A percentile compares a stretch with the other conserved stretches of the same genome.
Conservation (phyloP, 2,329 filamentous ascomycete genomes). For the Periconia sp. region DNA sequence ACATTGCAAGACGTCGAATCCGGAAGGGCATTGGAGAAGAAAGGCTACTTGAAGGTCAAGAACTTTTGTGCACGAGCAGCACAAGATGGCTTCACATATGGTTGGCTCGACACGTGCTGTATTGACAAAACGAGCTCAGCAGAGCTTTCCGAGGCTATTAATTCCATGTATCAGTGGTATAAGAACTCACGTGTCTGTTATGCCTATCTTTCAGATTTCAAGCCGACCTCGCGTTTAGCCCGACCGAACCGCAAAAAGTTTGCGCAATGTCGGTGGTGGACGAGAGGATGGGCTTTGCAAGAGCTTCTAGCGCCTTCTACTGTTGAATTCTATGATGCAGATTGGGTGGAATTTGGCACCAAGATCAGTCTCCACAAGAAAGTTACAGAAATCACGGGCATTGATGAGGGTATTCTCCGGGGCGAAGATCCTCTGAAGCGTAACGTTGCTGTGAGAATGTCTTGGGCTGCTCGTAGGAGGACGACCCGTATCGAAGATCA, state of each 20-base stretch:
- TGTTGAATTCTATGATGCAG: constrained; percentile 11
- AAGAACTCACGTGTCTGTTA: constrained; percentile 2
- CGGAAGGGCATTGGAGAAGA: too few species aligned
- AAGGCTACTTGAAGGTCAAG: constrained; percentile 11
- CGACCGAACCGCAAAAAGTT: not conserved
- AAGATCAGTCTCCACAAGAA: constrained; percentile 2
- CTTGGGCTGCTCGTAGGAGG: constrained; percentile 20
- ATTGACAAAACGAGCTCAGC: constrained; percentile 13
- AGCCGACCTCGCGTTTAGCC: too few species aligned
- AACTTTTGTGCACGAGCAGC: constrained; percentile 3
- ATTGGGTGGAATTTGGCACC: constrained; percentile 6
- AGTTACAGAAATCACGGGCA: not conserved
- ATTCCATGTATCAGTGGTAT: constrained; percentile 19
- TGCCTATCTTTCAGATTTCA: constrained; percentile 9
- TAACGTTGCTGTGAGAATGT: constrained; percentile 14
- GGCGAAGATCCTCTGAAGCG: not conserved
- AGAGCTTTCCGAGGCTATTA: constrained; percentile 12
- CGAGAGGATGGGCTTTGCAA: constrained; percentile 15
- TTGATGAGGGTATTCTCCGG: not conserved
- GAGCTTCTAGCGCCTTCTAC: constrained; percentile 11
- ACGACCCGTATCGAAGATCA: constrained; percentile 20
- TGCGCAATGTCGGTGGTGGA: constrained; percentile 11
- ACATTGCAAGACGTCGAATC: constrained; percentile 2
- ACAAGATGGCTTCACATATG: not conserved
- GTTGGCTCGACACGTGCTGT: constrained; percentile 18